Evolutionary conservation across 2,329 filamentous ascomycete species (phyloP).

Genomic region (Colletotrichum spinosum): DNA sequence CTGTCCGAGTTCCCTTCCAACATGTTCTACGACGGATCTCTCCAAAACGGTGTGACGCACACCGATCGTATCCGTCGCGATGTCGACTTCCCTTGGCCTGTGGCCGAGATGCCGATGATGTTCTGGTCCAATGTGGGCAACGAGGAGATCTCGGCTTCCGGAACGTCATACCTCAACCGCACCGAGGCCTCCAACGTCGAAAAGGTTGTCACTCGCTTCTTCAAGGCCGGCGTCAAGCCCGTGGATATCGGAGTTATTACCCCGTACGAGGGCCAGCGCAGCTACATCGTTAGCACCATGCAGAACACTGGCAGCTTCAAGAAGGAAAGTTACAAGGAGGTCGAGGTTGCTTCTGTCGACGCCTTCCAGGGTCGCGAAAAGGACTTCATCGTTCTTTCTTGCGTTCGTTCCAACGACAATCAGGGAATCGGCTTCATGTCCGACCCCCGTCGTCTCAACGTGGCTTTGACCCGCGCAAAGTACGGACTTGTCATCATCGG

Average conservation of each 20-base stretch:
- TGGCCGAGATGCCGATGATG: constrained; percentile 97
- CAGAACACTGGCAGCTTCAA: constrained; percentile 97
- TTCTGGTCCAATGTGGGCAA: constrained; percentile 99
- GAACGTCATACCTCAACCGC: constrained; percentile 97
- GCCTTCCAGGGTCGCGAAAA: constrained; percentile 99
- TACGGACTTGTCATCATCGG: constrained; percentile 96
- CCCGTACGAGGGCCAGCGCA: constrained; percentile 97
- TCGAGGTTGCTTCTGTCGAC: constrained; percentile 97
- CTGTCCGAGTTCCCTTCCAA: constrained; percentile 97
- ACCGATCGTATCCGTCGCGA: constrained; percentile 89
- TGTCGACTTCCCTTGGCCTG: constrained; percentile 98
- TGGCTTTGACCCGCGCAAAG: constrained; percentile 95
- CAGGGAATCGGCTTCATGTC: constrained; percentile 99
- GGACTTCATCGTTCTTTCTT: constrained; percentile 98
- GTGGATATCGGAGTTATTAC: constrained; percentile 97
- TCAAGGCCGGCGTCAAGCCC: constrained; percentile 97
- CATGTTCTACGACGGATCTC: constrained; percentile 98
- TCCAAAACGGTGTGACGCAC: constrained; percentile 96
- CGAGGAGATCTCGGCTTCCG: constrained; percentile 97
- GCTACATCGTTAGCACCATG: constrained; percentile 99
- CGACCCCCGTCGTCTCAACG: constrained; percentile 95
- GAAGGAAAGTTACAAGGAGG: constrained; percentile 98
- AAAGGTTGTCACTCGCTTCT: constrained; percentile 98
- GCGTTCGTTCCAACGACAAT: constrained; percentile 98
- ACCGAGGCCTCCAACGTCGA: constrained; percentile 98